Evolutionary conservation across 305 asterid genomes (phyloP).

Genomic region (Fraxinus velutina): DNA sequence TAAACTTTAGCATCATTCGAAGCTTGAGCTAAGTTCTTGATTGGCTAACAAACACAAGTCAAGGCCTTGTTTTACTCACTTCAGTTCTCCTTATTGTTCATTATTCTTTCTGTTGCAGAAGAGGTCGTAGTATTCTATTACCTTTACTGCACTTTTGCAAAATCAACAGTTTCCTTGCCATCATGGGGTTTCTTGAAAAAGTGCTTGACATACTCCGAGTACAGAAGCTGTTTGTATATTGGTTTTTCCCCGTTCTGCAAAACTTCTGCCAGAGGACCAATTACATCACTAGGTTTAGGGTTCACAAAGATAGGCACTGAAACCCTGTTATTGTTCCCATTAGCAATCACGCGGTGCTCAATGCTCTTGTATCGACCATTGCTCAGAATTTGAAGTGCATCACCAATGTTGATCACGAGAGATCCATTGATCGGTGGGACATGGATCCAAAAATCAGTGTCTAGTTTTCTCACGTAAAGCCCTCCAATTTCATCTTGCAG

Average conservation of each 20-base stretch:
- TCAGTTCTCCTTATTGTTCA: not conserved
- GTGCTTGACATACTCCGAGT: constrained; percentile 46
- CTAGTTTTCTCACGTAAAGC: too few relatives aligned
- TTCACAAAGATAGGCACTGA: too few relatives aligned
- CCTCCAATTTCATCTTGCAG: too few relatives aligned
- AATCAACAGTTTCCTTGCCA: constrained; percentile 49
- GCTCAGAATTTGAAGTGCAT: too few relatives aligned
- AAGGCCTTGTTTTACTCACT: not conserved
- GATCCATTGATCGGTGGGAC: too few relatives aligned
- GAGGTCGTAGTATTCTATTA: not conserved
- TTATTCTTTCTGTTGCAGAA: not conserved
- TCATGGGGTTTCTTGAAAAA: constrained; percentile 54
- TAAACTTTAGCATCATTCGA: not conserved
- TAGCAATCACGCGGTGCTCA: too few relatives aligned
- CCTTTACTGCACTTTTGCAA: constrained; percentile 34
- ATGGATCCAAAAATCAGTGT: too few relatives aligned
- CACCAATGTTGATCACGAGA: too few relatives aligned
- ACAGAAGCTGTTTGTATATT: constrained; percentile 35
- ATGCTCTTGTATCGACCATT: too few relatives aligned
- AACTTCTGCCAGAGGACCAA: constrained; percentile 48
- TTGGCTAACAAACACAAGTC: not conserved
- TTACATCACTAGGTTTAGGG: not conserved
- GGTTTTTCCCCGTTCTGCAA: constrained; percentile 42
- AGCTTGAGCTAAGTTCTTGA: not conserved
- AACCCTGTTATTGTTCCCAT: too few relatives aligned